Evolutionary conservation across 78 protist genomes (phyloP), one percentile per base, ranked within the genome.

Genomic region (Isochrysis galbana): DNA sequence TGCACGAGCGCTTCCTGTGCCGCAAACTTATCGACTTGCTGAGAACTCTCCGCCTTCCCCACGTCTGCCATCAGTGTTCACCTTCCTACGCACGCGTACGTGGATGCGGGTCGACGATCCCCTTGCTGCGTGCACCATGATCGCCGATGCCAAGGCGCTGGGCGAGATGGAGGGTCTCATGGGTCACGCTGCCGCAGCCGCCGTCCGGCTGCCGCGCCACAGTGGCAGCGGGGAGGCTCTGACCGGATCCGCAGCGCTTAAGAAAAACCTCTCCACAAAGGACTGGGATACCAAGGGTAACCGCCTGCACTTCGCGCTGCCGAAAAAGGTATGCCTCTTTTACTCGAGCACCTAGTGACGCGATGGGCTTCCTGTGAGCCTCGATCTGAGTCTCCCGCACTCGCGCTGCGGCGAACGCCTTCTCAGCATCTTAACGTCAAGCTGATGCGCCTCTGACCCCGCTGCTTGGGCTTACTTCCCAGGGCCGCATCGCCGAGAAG

Each of bases 1-100:
- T n/a, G n/a, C n/a, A n/a, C n/a, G n/a, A n/a, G n/a, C n/a, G n/a
- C n/a, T n/a, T n/a, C n/a, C n/a, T n/a, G n/a, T n/a, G n/a, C n/a
- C n/a, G n/a, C n/a, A n/a, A n/a, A n/a, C n/a, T n/a, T n/a, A n/a
- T n/a, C n/a, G n/a, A n/a, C n/a, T n/a, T n/a, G n/a, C n/a, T n/a
- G n/a, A n/a, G n/a, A n/a, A n/a, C n/a, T n/a, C n/a, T n/a, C n/a
- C n/a, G n/a, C n/a, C n/a, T n/a, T n/a, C n/a, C n/a, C n/a, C n/a
- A n/a, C n/a, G n/a, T n/a, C n/a, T n/a, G n/a, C n/a, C n/a, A 38
- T 83, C 78, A 42, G 94, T 93, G 4, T 4, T 90, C 74, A 94
- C 95, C 7, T 96, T 96, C 87, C 93, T 92, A 34, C 89, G 94
- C 21, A 38, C 55, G 32, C 87, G 96, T 25, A 94, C 96, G 22